Percentiles rank a stretch among this genome's conserved stretches.
These are phyloP conservation scores for Abrus precatorius DNA, from an alignment of 306 rosid species.

Conservation along the genomic window DNA sequence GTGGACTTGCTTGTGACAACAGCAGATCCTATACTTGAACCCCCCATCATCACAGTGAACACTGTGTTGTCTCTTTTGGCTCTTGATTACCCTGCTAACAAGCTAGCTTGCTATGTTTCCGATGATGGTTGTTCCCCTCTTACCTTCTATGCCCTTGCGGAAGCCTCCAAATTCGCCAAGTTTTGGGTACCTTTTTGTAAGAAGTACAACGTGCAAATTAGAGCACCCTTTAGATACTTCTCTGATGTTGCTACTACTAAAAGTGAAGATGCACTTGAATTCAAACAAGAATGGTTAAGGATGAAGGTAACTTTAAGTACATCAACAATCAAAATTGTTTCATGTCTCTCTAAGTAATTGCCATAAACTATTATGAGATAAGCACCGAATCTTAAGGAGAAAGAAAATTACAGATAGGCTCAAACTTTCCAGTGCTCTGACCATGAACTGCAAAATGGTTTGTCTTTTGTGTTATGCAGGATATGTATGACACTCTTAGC, in stretches of 20 bases:
- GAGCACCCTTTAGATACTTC: conserved; percentile 75
- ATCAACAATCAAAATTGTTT: background rate
- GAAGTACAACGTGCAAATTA: conserved; percentile 55
- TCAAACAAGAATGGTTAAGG: conserved; percentile 55
- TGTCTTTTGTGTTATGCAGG: conserved; percentile 51
- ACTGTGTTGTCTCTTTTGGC: conserved; percentile 78
- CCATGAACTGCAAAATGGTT: background rate
- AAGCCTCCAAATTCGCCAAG: conserved; percentile 67
- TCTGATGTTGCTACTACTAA: background rate
- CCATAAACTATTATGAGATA: too few species aligned
- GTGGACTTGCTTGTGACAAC: conserved; percentile 80
- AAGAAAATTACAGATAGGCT: too few species aligned
- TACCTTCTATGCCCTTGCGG: conserved; percentile 61
- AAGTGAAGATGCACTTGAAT: conserved; percentile 17
- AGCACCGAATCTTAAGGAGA: too few species aligned
- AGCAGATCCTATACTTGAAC: conserved; percentile 68
- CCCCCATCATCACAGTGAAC: conserved; percentile 70
- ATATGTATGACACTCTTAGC: conserved; percentile 62
- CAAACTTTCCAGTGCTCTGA: background rate
- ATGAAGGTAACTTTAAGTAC: conserved; percentile 59
- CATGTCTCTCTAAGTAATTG: too few species aligned
- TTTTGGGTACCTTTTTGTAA: conserved; percentile 77
- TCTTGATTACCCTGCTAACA: conserved; percentile 67
- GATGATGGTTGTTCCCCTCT: conserved; percentile 78
- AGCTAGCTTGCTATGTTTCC: conserved; percentile 79